Base-by-base conservation (phyloP, 2,329 filamentous ascomycete genomes). In the Amylocarpus encephaloides region DNA sequence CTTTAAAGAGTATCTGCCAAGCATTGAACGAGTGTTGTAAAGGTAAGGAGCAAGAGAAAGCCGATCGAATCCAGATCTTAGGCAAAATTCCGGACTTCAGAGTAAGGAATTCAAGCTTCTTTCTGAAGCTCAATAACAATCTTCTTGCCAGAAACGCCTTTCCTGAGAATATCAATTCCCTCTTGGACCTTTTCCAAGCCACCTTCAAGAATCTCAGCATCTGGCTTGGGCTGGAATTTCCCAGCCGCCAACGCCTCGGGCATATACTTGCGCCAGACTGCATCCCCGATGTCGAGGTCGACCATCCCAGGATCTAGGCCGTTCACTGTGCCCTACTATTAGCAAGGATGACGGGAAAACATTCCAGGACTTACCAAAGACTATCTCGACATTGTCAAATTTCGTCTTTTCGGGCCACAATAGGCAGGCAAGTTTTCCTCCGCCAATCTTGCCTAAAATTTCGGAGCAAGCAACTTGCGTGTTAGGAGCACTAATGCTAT, bases 101-200 rank as follows among this genome's bases (percentile, higher is more conserved):
- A 4, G 22, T 26, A 7, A 26, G 22, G 7, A 4, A 26, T 26
- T 26, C 22, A 26, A 4, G 22, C 22, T 26, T 4, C 22, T 26
- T 26, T 7, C 22, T 26, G 4, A 26, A 26, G 22, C 43, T 59
- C 49, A 52, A 74, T 67, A 13, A 74, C 70, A 19, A 73, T 22
- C 56, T 74, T 75, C 57, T 65, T 65, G 1, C 67, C 72, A 6
- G 69, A 71, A 1, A 73, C 68, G 2, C 71, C 70, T 43, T 67
- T 64, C 36, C 53, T 64, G 3, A 68, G 54, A 0, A 65, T 26
- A 56, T 73, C 66, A 29, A 74, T 49, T 0, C 64, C 73, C 6
- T 63, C 66, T 48, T 76, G 70, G 1, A 74, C 60, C 34, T 60
- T 66, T 42, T 70, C 69, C 15, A 76, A 53, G 9, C 73, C 73